Percentiles rank a stretch among this genome's conserved stretches.
phyloP scores from a whole-genome alignment of 2,329 filamentous ascomycete genomes.

The Pseudopyricularia cyperi region DNA sequence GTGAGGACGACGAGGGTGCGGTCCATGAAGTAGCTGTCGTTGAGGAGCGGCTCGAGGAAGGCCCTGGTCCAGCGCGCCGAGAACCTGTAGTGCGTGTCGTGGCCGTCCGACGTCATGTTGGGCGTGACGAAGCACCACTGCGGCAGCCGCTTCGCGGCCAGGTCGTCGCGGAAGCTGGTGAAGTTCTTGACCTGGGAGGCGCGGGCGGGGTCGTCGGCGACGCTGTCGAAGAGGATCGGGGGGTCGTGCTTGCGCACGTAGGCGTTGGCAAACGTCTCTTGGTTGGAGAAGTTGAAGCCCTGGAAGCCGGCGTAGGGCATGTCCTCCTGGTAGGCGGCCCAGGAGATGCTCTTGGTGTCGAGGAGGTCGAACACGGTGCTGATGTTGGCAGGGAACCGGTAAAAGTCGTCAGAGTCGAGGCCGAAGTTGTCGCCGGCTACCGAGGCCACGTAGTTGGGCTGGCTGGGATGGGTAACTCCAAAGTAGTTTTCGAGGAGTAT shows the following conservation, averaged over 20 bases:
- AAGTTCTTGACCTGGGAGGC: conserved; percentile 50
- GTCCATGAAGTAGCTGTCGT: conserved; percentile 34
- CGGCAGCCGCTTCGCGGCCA: conserved; percentile 41
- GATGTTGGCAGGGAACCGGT: conserved; percentile 29
- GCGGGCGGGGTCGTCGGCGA: conserved; percentile 26
- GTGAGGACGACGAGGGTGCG: conserved; percentile 43
- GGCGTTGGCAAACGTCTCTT: conserved; percentile 10
- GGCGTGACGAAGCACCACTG: conserved; percentile 54
- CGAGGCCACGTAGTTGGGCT: conserved; percentile 20
- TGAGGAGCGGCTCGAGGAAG: conserved; percentile 40
- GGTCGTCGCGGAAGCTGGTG: conserved; percentile 44
- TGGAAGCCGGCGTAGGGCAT: conserved; percentile 32
- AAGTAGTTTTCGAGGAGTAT: conserved; percentile 6
- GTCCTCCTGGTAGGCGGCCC: conserved; percentile 33
- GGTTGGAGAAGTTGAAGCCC: conserved; percentile 10
- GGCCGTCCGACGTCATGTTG: conserved; percentile 54
- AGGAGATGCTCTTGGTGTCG: conserved; percentile 24
- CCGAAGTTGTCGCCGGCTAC: conserved; percentile 27
- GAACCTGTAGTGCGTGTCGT: conserved; percentile 39
- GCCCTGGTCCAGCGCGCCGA: conserved; percentile 36
- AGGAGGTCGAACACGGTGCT: conserved; percentile 32
- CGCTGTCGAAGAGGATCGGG: conserved; percentile 27
- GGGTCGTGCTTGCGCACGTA: conserved; percentile 27
- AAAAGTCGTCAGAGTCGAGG: conserved; percentile 28
- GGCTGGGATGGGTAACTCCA: conserved; percentile 21